These are phyloP conservation scores for Sporothrix euskadiensis DNA, from an alignment of 2,329 filamentous ascomycete genomes.

Conservation along the genomic window DNA sequence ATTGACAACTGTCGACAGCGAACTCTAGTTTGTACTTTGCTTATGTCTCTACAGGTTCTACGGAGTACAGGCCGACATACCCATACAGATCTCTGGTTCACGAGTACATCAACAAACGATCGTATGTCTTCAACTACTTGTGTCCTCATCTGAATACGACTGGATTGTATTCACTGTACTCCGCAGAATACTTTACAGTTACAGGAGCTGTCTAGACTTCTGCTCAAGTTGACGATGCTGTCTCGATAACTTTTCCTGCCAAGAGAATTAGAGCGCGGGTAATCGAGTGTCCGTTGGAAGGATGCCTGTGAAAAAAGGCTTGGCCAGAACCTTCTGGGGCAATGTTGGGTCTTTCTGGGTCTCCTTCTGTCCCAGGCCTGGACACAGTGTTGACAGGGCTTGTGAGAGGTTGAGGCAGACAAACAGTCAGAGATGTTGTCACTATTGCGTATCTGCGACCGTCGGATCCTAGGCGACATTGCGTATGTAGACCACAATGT, in stretches of 20 bases:
- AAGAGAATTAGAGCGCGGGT: conserved; percentile 7
- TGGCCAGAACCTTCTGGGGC: neutral
- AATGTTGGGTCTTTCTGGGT: neutral
- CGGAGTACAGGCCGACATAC: neutral
- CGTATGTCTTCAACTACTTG: neutral
- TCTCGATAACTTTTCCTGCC: neutral
- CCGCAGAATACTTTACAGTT: neutral
- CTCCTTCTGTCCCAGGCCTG: neutral
- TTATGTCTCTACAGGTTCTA: neutral
- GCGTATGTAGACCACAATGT: neutral
- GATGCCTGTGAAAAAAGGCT: neutral
- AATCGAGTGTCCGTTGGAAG: neutral
- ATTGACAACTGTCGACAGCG: neutral
- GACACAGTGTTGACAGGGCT: neutral
- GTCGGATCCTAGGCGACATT: neutral
- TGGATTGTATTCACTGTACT: neutral
- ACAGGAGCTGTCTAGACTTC: neutral
- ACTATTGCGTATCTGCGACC: neutral
- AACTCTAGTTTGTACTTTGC: neutral
- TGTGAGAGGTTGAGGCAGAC: neutral
- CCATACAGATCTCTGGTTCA: neutral
- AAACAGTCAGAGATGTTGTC: neutral
- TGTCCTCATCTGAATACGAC: neutral
- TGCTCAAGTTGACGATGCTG: neutral
- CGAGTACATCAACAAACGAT: neutral